Conservation (phyloP, 2,329 filamentous ascomycete species). For the Aphanocladium album region DNA sequence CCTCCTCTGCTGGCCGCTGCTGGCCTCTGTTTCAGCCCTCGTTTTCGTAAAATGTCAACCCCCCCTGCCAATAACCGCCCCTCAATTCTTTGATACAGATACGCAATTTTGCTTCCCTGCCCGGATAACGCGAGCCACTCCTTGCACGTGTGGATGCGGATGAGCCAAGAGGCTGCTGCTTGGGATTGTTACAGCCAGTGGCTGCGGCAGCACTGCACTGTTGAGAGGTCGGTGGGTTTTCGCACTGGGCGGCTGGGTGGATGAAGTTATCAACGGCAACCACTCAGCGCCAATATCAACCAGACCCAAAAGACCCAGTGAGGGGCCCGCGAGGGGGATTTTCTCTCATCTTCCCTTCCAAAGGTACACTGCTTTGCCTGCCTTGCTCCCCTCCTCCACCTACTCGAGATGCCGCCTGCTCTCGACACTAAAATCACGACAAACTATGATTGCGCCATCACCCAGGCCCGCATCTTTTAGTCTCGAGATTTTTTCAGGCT, state of each 20-base stretch:
- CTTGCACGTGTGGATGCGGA: neutral
- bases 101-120: neutral
- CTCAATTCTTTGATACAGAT: neutral
- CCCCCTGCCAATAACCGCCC: neutral
- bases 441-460: neutral
- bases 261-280: too few species aligned
- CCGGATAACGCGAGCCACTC: neutral
- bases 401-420: neutral
- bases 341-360: neutral
- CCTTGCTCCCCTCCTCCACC: neutral
- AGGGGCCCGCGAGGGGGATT: neutral
- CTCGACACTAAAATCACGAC: neutral
- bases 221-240: neutral
- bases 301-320: too few species aligned
- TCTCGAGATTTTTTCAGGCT: neutral
- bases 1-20: too few species aligned
- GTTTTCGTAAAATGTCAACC: neutral
- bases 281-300: too few species aligned
- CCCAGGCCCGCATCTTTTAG: neutral
- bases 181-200: neutral
- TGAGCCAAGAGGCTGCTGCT: neutral
- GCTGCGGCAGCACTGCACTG: neutral
- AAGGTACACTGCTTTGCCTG: too few species aligned
- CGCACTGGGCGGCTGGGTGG: too few species aligned
- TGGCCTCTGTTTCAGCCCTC: too few species aligned